Conservation (phyloP, 768 basidiomycete genomes). For the Macrolepiota albuminosa region DNA sequence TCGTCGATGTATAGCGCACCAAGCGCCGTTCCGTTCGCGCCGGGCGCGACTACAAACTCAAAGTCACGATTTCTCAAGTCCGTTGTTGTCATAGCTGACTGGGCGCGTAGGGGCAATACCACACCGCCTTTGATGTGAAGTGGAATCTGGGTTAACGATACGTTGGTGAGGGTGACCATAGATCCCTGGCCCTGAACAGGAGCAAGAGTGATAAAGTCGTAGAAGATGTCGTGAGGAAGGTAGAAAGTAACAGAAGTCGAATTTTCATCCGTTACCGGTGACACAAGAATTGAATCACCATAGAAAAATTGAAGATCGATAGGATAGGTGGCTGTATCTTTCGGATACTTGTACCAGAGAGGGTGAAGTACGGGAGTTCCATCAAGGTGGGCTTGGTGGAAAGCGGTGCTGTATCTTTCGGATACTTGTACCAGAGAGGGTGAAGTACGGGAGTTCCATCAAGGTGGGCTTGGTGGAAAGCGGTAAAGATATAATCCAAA, state of each 20-base stretch:
- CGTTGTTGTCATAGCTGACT: constrained; percentile 57
- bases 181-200: constrained; percentile 45
- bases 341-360: constrained; percentile 64
- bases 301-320: constrained; percentile 71
- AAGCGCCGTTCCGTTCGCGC: constrained; percentile 41
- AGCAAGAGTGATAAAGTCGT: constrained; percentile 51
- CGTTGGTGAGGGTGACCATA: constrained; percentile 37
- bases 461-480: constrained; percentile 52
- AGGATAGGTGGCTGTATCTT: constrained; percentile 50
- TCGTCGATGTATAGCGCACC: constrained; percentile 63
- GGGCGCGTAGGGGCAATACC: constrained; percentile 51
- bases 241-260: constrained; percentile 56
- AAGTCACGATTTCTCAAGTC: constrained; percentile 51
- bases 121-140: constrained; percentile 57
- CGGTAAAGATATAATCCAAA: constrained; percentile 68
- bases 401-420: constrained; percentile 56
- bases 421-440: constrained; percentile 65
- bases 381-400: constrained; percentile 51
- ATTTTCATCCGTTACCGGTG: constrained; percentile 60
- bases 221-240: constrained; percentile 61
- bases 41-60: constrained; percentile 59
- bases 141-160: constrained; percentile 56
- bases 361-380: constrained; percentile 67
- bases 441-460: constrained; percentile 65
- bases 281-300: constrained; percentile 62